Evolutionary conservation across 1,284 basidiomycete species (phyloP).

Genomic region (Ustilago bromivora): DNA sequence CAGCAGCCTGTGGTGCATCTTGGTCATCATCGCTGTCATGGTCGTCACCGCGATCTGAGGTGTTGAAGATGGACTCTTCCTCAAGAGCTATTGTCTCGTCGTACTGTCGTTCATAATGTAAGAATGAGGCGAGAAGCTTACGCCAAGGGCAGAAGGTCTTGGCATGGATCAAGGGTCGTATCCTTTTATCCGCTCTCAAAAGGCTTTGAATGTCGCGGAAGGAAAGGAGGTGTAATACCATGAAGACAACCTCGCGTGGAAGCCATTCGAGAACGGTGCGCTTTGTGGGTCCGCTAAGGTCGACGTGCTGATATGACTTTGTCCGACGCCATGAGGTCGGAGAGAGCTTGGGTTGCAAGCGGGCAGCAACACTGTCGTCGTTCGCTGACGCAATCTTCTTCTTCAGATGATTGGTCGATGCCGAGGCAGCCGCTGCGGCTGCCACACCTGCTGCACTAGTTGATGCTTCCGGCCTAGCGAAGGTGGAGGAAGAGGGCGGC

Average conservation of each 20-base stretch:
- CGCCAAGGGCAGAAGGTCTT: slow-evolving; percentile 55
- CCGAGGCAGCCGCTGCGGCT: neutral
- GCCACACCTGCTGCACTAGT: slow-evolving; percentile 11
- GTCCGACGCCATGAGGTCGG: slow-evolving; percentile 40
- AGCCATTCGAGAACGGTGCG: slow-evolving; percentile 62
- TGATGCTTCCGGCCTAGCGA: slow-evolving; percentile 19
- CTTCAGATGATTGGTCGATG: slow-evolving; percentile 21
- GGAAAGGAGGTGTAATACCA: slow-evolving; percentile 50
- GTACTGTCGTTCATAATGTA: slow-evolving; percentile 33
- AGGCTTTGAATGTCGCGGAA: slow-evolving; percentile 49
- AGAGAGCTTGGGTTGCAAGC: slow-evolving; percentile 45
- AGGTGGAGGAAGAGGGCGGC: slow-evolving; percentile 22
- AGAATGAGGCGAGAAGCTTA: slow-evolving; percentile 47
- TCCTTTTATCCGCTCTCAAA: slow-evolving; percentile 49
- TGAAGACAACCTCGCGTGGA: slow-evolving; percentile 55
- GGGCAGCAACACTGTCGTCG: slow-evolving; percentile 37
- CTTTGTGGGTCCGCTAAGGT: slow-evolving; percentile 40
- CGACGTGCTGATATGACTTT: slow-evolving; percentile 44
- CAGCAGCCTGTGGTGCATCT: slow-evolving; percentile 2
- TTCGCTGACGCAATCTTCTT: slow-evolving; percentile 34
- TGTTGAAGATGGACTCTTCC: slow-evolving; percentile 32
- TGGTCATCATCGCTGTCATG: slow-evolving; percentile 8
- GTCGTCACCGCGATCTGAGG: slow-evolving; percentile 8
- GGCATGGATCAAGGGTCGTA: slow-evolving; percentile 53
- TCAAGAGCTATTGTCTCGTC: slow-evolving; percentile 40